Conservation (phyloP, 768 basidiomycete species). For the Suillus bovinus region DNA sequence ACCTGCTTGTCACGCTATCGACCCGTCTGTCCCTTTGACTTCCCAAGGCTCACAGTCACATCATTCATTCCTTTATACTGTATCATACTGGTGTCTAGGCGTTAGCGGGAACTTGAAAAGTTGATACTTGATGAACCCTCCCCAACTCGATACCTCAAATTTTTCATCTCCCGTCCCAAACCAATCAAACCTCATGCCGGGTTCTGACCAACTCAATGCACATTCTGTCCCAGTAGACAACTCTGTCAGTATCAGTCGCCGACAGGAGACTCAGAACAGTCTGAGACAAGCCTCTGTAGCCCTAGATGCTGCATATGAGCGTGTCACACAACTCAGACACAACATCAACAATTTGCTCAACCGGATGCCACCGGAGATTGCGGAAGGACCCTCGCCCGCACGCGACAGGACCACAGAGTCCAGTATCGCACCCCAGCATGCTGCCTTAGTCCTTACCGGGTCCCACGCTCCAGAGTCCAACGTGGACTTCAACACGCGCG, state of each 20-base stretch:
- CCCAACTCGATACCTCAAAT: slow-evolving; percentile 2
- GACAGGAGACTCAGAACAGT: slow-evolving; percentile 34
- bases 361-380: slow-evolving; percentile 38
- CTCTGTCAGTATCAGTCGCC: neutral
- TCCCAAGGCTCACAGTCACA: neutral
- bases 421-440: slow-evolving; percentile 30
- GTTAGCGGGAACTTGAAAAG: neutral
- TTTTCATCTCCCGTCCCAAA: slow-evolving; percentile 6
- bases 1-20: neutral
- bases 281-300: slow-evolving; percentile 54
- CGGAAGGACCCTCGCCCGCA: slow-evolving; percentile 12
- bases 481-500: slow-evolving; percentile 29
- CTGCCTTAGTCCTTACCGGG: slow-evolving; percentile 31
- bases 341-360: slow-evolving; percentile 46
- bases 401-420: slow-evolving; percentile 20
- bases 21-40: neutral
- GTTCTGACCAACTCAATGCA: neutral
- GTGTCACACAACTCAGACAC: slow-evolving; percentile 54
- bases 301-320: slow-evolving; percentile 54
- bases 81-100: neutral
- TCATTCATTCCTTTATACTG: slow-evolving; percentile 1
- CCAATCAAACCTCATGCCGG: neutral
- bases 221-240: neutral
- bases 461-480: slow-evolving; percentile 18
- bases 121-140: slow-evolving; percentile 1